A percentile compares a stretch with the other conserved stretches of the same genome.
These are phyloP conservation scores for Leptodontidium sp. DNA, from an alignment of 2,329 filamentous ascomycete genomes.

Conservation along the genomic window DNA sequence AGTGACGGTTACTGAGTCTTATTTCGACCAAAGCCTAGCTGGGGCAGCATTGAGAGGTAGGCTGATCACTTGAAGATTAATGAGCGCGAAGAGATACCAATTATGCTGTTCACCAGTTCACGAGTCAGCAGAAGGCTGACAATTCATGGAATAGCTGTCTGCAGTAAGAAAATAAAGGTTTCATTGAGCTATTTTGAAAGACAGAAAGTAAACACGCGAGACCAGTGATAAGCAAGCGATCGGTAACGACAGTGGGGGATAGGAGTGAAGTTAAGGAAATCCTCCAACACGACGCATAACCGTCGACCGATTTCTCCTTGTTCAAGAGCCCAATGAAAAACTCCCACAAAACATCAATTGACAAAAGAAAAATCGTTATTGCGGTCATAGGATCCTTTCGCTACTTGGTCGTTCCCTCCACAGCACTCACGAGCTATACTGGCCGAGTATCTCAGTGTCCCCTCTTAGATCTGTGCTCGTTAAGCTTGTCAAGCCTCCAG, in stretches of 20 bases:
- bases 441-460: not conserved
- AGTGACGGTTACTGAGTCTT: too few species aligned
- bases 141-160: too few species aligned
- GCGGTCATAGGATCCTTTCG: too few species aligned
- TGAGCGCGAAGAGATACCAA: too few species aligned
- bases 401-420: not conserved
- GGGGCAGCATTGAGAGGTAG: too few species aligned
- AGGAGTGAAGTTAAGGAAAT: not conserved
- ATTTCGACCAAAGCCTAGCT: too few species aligned
- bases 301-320: not conserved
- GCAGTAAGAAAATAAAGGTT: not conserved
- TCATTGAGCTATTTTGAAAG: not conserved
- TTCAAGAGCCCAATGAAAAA: not conserved
- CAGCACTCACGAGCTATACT: not conserved
- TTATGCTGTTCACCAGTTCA: too few species aligned
- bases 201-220: not conserved
- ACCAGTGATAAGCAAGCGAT: not conserved
- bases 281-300: not conserved
- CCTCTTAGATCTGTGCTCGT: not conserved
- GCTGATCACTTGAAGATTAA: too few species aligned
- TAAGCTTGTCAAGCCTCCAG: not conserved
- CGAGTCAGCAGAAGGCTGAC: too few species aligned
- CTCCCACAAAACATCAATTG: not conserved
- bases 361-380: not conserved
- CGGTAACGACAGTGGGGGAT: not conserved